Conservation (phyloP, 768 basidiomycete species). For the Lyophyllum semitale region DNA sequence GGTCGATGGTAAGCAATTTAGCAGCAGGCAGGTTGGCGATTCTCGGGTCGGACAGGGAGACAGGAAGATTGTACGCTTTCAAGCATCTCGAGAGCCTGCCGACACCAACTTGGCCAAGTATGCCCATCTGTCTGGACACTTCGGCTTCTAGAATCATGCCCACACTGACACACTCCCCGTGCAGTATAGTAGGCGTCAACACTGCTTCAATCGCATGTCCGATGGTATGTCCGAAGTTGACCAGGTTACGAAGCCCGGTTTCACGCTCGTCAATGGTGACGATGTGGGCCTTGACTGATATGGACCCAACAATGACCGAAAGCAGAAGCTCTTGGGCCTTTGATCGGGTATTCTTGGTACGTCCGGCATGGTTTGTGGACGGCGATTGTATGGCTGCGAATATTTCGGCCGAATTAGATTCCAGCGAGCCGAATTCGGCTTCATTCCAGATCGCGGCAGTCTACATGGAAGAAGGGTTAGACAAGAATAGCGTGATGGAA, state of each 20-base stretch:
- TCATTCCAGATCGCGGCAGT: slow-evolving; percentile 99
- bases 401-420: slow-evolving; percentile 83
- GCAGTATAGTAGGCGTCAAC: slow-evolving; percentile 88
- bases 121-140: slow-evolving; percentile 83
- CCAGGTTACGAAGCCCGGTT: slow-evolving; percentile 94
- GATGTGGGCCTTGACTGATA: slow-evolving; percentile 95
- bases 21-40: slow-evolving; percentile 74
- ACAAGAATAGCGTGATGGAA: not conserved
- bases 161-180: slow-evolving; percentile 94
- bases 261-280: slow-evolving; percentile 97
- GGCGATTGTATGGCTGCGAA: slow-evolving; percentile 81
- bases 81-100: slow-evolving; percentile 87
- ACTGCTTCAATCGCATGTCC: slow-evolving; percentile 99
- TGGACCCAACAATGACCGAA: slow-evolving; percentile 89
- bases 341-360: slow-evolving; percentile 66
- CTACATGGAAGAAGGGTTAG: slow-evolving; percentile 41
- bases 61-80: slow-evolving; percentile 89
- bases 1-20: slow-evolving; percentile 72
- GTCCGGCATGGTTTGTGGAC: slow-evolving; percentile 56
- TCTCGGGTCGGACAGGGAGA: slow-evolving; percentile 76
- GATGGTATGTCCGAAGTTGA: slow-evolving; percentile 98
- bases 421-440: slow-evolving; percentile 83
- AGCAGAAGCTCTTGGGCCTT: slow-evolving; percentile 82
- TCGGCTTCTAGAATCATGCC: slow-evolving; percentile 98
- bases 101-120: slow-evolving; percentile 88